phyloP scores from a whole-genome alignment of 371 early-diverging fungal genomes.

The Mucor lusitanicus region DNA sequence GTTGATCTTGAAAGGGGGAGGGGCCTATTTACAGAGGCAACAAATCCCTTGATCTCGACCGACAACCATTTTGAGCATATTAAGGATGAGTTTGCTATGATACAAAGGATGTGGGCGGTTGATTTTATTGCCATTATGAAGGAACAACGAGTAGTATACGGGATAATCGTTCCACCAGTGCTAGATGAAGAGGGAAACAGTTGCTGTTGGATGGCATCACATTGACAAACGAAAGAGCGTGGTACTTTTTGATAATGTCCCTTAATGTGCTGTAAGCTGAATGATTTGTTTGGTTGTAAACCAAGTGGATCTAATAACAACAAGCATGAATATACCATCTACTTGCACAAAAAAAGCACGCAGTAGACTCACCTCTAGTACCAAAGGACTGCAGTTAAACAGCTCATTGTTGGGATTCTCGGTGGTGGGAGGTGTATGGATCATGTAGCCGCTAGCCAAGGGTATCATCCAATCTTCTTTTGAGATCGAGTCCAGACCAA shows the following conservation, averaged over 20 bases:
- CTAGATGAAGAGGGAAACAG: slow-evolving; percentile 56
- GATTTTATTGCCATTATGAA: not conserved
- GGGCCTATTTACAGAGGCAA: not conserved
- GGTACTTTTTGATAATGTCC: slow-evolving; percentile 60
- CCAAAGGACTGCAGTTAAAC: slow-evolving; percentile 45
- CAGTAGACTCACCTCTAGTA: slow-evolving; percentile 51
- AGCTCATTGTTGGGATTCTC: slow-evolving; percentile 45
- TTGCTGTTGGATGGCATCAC: slow-evolving; percentile 52
- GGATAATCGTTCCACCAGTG: slow-evolving; percentile 53
- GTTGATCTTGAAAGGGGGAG: not conserved
- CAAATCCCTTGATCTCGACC: not conserved
- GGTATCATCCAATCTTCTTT: slow-evolving; percentile 57
- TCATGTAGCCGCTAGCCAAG: slow-evolving; percentile 60
- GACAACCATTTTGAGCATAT: not conserved
- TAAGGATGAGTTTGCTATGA: not conserved
- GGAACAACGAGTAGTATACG: slow-evolving; percentile 39
- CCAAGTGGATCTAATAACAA: slow-evolving; percentile 34
- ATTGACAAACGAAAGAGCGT: slow-evolving; percentile 58
- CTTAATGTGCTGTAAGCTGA: slow-evolving; percentile 49
- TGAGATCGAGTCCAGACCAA: slow-evolving; percentile 21
- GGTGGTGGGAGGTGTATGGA: slow-evolving; percentile 41
- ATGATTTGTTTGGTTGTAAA: slow-evolving; percentile 47
- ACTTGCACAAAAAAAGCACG: not conserved
- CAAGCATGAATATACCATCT: not conserved
- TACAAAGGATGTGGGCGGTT: not conserved